These are phyloP conservation scores for Podospora conica DNA, from an alignment of 495 filamentous ascomycete species.

Conservation along the genomic window DNA sequence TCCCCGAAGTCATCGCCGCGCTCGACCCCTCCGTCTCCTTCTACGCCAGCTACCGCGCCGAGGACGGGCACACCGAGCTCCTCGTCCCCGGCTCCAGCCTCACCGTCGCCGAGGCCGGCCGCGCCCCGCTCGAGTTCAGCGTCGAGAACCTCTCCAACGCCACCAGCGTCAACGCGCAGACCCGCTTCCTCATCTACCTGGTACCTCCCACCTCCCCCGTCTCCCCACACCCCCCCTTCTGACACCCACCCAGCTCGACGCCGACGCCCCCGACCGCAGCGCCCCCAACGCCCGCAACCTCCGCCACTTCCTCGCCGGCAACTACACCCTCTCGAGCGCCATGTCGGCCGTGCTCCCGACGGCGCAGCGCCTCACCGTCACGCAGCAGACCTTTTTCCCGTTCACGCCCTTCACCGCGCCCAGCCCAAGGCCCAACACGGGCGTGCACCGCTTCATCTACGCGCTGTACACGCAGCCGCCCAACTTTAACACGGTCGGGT, in stretches of 20 bases:
- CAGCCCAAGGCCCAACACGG: slow-evolving; percentile 13
- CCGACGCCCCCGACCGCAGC: slow-evolving; percentile 19
- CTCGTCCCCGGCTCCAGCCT: slow-evolving; percentile 16
- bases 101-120: slow-evolving; percentile 11
- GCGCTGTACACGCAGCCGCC: slow-evolving; percentile 24
- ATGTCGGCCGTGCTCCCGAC: slow-evolving; percentile 18
- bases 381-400: slow-evolving; percentile 10
- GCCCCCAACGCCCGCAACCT: slow-evolving; percentile 20
- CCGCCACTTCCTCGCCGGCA: slow-evolving; percentile 24
- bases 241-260: slow-evolving; percentile 15
- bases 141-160: slow-evolving; percentile 26
- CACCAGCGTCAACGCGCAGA: slow-evolving; percentile 16
- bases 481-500: slow-evolving; percentile 16
- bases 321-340: slow-evolving; percentile 17
- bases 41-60: slow-evolving; percentile 18
- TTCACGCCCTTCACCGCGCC: slow-evolving; percentile 20
- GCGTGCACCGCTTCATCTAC: slow-evolving; percentile 24
- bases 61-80: slow-evolving; percentile 16
- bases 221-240: not conserved
- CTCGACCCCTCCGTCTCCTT: slow-evolving; percentile 25
- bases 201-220: not conserved
- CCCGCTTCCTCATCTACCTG: slow-evolving; percentile 23
- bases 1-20: slow-evolving; percentile 23
- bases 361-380: slow-evolving; percentile 18
- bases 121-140: slow-evolving; percentile 20